Evolutionary conservation across 805 yeast species (phyloP).

Genomic region (Starmerella davenportii): DNA sequence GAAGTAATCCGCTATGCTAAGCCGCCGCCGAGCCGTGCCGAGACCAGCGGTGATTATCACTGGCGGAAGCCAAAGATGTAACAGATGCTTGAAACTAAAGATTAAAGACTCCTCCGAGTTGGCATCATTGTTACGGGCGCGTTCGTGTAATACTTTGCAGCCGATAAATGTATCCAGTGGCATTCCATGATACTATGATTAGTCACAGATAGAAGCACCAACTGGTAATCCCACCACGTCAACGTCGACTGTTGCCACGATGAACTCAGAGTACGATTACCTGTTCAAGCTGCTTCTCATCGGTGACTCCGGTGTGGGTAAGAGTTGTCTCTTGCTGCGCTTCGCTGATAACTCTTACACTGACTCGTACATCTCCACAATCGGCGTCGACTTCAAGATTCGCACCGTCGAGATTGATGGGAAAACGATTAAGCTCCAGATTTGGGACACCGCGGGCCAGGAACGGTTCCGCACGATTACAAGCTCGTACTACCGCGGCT

Average conservation of each 20-base stretch:
- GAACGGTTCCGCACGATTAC: constrained; percentile 96
- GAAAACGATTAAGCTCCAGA: constrained; percentile 89
- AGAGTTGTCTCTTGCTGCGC: constrained; percentile 82
- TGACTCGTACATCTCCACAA: constrained; percentile 90
- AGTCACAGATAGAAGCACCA: too few relatives aligned
- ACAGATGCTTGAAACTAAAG: too few relatives aligned
- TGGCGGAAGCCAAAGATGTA: too few relatives aligned
- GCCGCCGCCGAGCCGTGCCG: too few relatives aligned
- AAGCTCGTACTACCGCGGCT: constrained; percentile 93
- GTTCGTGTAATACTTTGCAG: too few relatives aligned
- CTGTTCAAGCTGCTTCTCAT: constrained; percentile 84
- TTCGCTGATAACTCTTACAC: constrained; percentile 96
- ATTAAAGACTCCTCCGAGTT: too few relatives aligned
- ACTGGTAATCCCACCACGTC: too few relatives aligned
- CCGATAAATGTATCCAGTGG: too few relatives aligned
- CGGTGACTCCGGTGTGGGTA: constrained; percentile 98
- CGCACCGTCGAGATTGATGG: constrained; percentile 68
- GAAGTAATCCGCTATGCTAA: too few relatives aligned
- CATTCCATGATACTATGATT: too few relatives aligned
- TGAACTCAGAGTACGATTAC: constrained; percentile 70
- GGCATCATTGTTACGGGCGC: too few relatives aligned
- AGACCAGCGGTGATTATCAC: too few relatives aligned
- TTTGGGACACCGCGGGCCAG: constrained; percentile 99
- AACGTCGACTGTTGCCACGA: constrained; percentile 5
- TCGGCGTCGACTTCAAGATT: constrained; percentile 84